Percentiles rank a stretch among this genome's conserved stretches.
Conservation (phyloP, 768 basidiomycete species). For the Russula ochroleuca region DNA sequence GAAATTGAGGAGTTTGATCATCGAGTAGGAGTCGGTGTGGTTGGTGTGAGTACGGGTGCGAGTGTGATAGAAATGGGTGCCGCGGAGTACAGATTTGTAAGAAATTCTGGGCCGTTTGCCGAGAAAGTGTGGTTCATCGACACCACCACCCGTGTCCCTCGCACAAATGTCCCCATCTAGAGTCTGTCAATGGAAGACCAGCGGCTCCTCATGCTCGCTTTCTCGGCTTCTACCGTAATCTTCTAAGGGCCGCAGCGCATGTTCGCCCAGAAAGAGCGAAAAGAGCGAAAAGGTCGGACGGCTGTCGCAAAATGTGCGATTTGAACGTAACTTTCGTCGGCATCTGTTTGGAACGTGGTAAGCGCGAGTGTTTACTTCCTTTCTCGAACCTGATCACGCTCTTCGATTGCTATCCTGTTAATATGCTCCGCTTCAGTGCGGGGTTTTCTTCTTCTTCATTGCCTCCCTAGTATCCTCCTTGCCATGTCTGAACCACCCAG, state of each 20-base stretch:
- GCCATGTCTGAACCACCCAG: conserved; percentile 1
- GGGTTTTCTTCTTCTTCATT: background rate
- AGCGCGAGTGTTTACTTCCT: background rate
- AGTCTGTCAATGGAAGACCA: no score
- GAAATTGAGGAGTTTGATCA: no score
- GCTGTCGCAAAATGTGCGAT: conserved; percentile 14
- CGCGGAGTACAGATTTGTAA: no score
- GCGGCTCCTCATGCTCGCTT: no score
- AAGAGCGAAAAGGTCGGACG: conserved; percentile 14
- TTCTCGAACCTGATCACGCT: background rate
- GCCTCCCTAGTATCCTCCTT: background rate
- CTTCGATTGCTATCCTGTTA: background rate
- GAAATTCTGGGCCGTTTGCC: no score
- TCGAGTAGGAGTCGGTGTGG: no score
- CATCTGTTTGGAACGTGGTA: background rate
- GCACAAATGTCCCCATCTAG: background rate
- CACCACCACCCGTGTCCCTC: conserved; percentile 11
- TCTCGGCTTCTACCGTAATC: no score
- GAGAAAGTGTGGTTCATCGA: no score
- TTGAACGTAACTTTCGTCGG: conserved; percentile 7
- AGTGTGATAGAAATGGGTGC: no score
- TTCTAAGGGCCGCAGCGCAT: background rate
- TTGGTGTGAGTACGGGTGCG: no score
- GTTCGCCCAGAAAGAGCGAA: background rate
- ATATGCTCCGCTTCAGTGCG: no score